Conservation (phyloP, 306 rosid genomes). For the Trifolium repens region DNA sequence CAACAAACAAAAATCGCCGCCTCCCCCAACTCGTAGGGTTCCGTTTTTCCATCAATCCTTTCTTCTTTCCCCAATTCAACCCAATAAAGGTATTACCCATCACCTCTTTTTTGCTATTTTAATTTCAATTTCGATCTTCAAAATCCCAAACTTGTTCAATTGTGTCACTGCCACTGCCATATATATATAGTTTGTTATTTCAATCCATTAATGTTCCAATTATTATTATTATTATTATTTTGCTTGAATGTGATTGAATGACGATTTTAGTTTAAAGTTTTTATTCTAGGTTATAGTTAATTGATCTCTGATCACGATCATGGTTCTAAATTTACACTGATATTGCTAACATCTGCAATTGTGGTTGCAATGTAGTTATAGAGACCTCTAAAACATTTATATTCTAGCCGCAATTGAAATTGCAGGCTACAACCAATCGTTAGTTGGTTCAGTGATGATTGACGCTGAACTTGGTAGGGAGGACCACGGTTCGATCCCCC, state of each 20-base stretch:
- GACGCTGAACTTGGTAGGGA: no score
- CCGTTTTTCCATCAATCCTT: not conserved
- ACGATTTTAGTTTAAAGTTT: slow-evolving; percentile 13
- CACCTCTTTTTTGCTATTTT: not conserved
- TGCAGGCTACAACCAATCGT: no score
- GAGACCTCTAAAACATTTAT: not conserved
- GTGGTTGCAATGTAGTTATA: not conserved
- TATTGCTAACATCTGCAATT: not conserved
- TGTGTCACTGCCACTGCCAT: slow-evolving; percentile 1
- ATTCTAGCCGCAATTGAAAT: no score
- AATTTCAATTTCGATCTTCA: not conserved
- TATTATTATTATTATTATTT: not conserved
- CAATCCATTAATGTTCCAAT: slow-evolving; percentile 4
- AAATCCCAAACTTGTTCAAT: slow-evolving; percentile 24
- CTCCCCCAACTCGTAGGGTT: slow-evolving; percentile 10
- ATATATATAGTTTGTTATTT: not conserved
- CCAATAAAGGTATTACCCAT: slow-evolving; percentile 28
- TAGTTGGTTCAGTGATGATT: no score
- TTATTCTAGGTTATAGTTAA: slow-evolving; percentile 16
- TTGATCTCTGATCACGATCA: slow-evolving; percentile 20
- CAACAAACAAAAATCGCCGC: not conserved
- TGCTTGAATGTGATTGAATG: not conserved
- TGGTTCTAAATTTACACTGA: not conserved
- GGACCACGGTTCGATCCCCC: no score
- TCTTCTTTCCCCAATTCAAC: slow-evolving; percentile 15